Evolutionary conservation across 2,329 filamentous ascomycete genomes (phyloP).

Genomic region (Colletotrichum coccodes): DNA sequence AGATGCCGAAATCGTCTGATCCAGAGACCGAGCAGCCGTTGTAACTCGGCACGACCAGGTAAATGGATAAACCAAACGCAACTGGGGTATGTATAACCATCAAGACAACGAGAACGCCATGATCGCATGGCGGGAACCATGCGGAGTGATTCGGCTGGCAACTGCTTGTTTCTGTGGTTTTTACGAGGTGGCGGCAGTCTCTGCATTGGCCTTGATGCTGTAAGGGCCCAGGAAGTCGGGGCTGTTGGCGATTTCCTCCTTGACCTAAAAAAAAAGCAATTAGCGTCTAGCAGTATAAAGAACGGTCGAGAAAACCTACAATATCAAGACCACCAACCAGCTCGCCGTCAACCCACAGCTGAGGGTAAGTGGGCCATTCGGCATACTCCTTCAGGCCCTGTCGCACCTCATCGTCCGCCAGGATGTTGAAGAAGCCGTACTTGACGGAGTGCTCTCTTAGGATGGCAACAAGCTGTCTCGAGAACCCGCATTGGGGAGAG

Average conservation of each 20-base stretch:
- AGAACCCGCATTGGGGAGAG: slow-evolving; percentile 91
- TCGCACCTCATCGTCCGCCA: slow-evolving; percentile 96
- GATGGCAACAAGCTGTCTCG: slow-evolving; percentile 86
- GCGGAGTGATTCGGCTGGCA: background rate
- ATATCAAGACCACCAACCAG: slow-evolving; percentile 95
- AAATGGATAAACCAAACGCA: background rate
- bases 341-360: slow-evolving; percentile 91
- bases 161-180: background rate
- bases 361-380: slow-evolving; percentile 98
- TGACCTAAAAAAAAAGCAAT: slow-evolving; percentile 70
- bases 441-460: slow-evolving; percentile 90
- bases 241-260: slow-evolving; percentile 90
- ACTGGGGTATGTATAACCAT: slow-evolving; percentile 3
- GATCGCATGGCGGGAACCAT: background rate
- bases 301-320: slow-evolving; percentile 65
- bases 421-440: slow-evolving; percentile 99
- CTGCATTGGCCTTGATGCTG: slow-evolving; percentile 60
- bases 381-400: slow-evolving; percentile 96
- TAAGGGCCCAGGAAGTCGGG: slow-evolving; percentile 84
- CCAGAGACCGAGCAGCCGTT: background rate
- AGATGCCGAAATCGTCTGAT: background rate
- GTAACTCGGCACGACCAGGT: background rate
- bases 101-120: slow-evolving; percentile 2
- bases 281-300: background rate
- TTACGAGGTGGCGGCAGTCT: slow-evolving; percentile 46